Percentiles rank a stretch among this genome's conserved stretches.
Evolutionary conservation across 176 grass and related monocot genomes (phyloP).

Genomic region (Echinochloa phyllopogon): DNA sequence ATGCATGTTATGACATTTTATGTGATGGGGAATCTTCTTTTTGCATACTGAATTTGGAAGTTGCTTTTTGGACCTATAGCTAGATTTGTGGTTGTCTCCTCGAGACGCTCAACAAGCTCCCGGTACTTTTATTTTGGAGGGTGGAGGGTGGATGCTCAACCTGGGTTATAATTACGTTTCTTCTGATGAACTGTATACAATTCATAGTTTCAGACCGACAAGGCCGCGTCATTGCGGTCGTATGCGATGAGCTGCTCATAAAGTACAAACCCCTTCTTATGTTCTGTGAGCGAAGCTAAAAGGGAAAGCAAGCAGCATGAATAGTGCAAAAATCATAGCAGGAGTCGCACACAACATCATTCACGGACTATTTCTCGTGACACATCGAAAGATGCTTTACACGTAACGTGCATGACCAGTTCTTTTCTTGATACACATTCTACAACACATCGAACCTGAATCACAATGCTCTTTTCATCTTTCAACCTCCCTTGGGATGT

Average conservation of each 20-base stretch:
- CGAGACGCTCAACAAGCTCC: neutral
- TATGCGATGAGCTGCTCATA: no score
- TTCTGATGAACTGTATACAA: no score
- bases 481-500: slow-evolving; percentile 37
- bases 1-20: no score
- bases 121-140: neutral
- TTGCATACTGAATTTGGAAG: no score
- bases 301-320: neutral
- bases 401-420: neutral
- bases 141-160: neutral
- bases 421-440: neutral
- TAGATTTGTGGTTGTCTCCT: neutral
- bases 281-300: neutral
- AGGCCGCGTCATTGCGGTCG: no score
- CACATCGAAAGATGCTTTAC: neutral
- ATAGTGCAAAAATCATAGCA: neutral
- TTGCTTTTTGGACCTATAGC: no score
- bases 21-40: no score
- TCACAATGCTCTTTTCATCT: slow-evolving; percentile 40
- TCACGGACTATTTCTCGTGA: no score
- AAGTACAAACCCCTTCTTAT: neutral
- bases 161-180: no score
- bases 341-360: no score
- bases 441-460: neutral
- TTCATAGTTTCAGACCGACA: no score